phyloP scores from a whole-genome alignment of 2,329 filamentous ascomycete species.

The Ascomycota sp. region DNA sequence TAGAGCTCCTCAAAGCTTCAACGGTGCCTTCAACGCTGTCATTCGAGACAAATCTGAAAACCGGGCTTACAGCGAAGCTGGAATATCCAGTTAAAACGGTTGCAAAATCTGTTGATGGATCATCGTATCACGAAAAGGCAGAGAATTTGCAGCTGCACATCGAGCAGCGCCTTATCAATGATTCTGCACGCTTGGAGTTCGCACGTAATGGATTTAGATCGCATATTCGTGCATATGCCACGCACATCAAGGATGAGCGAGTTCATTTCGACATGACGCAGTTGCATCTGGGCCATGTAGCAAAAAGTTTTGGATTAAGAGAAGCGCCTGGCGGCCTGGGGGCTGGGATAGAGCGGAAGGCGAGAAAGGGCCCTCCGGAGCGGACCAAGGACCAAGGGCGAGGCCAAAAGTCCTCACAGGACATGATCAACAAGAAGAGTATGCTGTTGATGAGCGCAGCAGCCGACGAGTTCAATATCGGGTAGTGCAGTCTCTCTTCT shows the following conservation, averaged over 20 bases:
- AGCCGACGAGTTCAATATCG: conserved; percentile 49
- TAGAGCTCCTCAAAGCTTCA: conserved; percentile 42
- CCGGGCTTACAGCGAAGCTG: conserved; percentile 40
- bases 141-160: conserved; percentile 38
- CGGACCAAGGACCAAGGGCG: conserved; percentile 9
- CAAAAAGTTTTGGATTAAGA: conserved; percentile 79
- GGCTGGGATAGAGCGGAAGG: conserved; percentile 27
- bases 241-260: conserved; percentile 71
- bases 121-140: conserved; percentile 27
- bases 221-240: conserved; percentile 86
- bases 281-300: conserved; percentile 78
- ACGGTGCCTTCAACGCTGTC: conserved; percentile 26
- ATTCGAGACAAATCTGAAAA: conserved; percentile 38
- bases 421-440: conserved; percentile 36
- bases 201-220: conserved; percentile 76
- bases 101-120: conserved; percentile 18
- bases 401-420: conserved; percentile 13
- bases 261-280: conserved; percentile 79
- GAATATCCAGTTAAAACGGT: conserved; percentile 54
- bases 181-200: conserved; percentile 52
- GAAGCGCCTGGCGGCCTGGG: conserved; percentile 76
- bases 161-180: conserved; percentile 37
- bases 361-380: conserved; percentile 14
- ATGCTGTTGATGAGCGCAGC: conserved; percentile 45
- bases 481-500: conserved; percentile 14